Base-by-base conservation (phyloP, 1,284 basidiomycete genomes). In the Cryptococcus floricola region DNA sequence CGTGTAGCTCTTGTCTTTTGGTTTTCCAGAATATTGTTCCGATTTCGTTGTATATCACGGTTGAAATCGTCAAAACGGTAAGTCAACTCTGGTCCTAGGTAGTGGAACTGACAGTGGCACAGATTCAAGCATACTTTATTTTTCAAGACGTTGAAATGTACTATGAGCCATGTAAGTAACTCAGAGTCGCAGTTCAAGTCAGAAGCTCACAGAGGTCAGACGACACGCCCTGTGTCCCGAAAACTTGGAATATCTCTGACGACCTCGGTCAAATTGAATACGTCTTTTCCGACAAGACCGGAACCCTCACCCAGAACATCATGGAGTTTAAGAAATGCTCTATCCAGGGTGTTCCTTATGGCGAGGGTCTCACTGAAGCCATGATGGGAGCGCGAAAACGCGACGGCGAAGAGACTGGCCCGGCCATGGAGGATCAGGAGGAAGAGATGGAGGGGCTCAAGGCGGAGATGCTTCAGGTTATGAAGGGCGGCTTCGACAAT, bases 251-350 rank as follows among this genome's bases (percentile, higher is more conserved):
- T 74, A 95, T 98, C 66, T 95, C 91, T 2, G 94, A 97, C 73
- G 94, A 97, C 76, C 84, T 98, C 1, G 94, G 94, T 27, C 94
- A 97, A 78, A 97, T 97, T 76, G 94, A 96, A 79, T 98, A 97
- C 76, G 82, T 97, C 66, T 97, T 98, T 78, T 93, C 90, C 5
- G 94, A 98, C 83, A 98, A 98, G 81, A 96, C 93, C 0, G 92
- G 92, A 14, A 96, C 93, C 1, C 84, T 96, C 53, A 96, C 93
- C 3, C 91, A 97, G 76, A 98, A 94, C 77, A 79, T 96, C 63
- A 98, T 98, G 94, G 94, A 97, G 80, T 97, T 96, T 78, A 93
- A 97, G 75, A 93, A 91, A 74, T 96, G 92, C 68, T 95, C 91
- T 0, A 83, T 97, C 62, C 79, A 86, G 56, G 94, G 93, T 3